These are phyloP conservation scores for Podospora pseudoanserina DNA, from an alignment of 495 filamentous ascomycete species.

Conservation along the genomic window DNA sequence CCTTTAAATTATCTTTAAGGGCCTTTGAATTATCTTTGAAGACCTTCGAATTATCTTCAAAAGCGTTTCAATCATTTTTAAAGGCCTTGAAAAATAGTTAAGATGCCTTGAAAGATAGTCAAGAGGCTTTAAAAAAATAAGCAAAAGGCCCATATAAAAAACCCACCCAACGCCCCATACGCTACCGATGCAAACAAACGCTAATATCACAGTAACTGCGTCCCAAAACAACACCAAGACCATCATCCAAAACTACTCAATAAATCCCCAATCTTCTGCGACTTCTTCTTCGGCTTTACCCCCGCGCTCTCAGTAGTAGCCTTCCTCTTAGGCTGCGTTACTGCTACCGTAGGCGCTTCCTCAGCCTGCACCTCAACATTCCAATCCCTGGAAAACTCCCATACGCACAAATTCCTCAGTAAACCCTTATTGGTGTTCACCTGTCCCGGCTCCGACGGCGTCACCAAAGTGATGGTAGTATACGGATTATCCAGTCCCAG, in stretches of 20 bases:
- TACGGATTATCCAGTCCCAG: not conserved
- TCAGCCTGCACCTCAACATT: not conserved
- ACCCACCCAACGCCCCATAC: too few species aligned
- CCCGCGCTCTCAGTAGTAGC: not conserved
- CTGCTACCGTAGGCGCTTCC: not conserved
- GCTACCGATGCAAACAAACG: too few species aligned
- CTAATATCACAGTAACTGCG: too few species aligned
- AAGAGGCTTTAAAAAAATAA: too few species aligned
- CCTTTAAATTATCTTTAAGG: too few species aligned
- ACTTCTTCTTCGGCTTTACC: not conserved
- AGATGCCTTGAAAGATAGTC: too few species aligned
- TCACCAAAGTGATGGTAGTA: not conserved
- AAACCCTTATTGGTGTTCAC: not conserved
- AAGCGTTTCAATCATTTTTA: too few species aligned
- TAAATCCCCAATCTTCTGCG: not conserved
- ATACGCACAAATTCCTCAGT: not conserved
- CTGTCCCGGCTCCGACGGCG: not conserved
- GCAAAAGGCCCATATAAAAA: too few species aligned
- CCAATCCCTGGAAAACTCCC: not conserved
- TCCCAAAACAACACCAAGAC: too few species aligned
- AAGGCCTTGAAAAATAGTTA: too few species aligned
- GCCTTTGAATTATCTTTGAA: too few species aligned
- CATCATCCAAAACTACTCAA: not conserved
- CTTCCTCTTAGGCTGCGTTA: not conserved
- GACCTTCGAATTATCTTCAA: too few species aligned